Percentiles rank a stretch among this genome's conserved stretches.
Evolutionary conservation across 805 yeast genomes (phyloP).

Genomic region (Candida nemodendra): DNA sequence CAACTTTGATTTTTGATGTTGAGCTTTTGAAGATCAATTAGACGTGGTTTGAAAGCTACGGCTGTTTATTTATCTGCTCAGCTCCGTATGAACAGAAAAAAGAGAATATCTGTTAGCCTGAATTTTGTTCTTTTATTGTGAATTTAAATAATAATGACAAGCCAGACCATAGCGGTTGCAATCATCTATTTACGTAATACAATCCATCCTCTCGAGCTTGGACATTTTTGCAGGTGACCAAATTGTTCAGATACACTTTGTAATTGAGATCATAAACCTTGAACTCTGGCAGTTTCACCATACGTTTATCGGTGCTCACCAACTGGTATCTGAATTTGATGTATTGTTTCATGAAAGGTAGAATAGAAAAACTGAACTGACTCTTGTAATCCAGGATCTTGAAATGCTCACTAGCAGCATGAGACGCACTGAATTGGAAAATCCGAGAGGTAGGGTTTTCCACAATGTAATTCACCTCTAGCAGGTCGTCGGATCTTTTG

Average conservation of each 20-base stretch:
- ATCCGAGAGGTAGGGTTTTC: constrained; percentile 77
- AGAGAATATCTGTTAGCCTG: no score
- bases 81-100: no score
- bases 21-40: constrained; percentile 62
- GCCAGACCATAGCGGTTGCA: neutral
- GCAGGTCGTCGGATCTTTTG: constrained; percentile 16
- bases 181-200: constrained; percentile 10
- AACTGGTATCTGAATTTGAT: constrained; percentile 41
- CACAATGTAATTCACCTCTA: constrained; percentile 46
- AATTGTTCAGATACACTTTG: constrained; percentile 57
- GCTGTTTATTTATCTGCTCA: no score
- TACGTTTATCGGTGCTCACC: constrained; percentile 16
- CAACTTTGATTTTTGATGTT: constrained; percentile 85
- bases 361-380: constrained; percentile 45
- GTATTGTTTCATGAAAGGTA: constrained; percentile 58
- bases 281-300: constrained; percentile 54
- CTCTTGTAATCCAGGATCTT: constrained; percentile 25
- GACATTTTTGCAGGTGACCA: constrained; percentile 38
- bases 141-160: neutral
- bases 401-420: constrained; percentile 25
- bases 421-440: constrained; percentile 49
- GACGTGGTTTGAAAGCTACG: no score
- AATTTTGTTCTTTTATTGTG: neutral
- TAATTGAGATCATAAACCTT: constrained; percentile 67
- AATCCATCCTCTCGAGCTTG: constrained; percentile 30